Evolutionary conservation across 1,284 basidiomycete species (phyloP), one percentile per base, ranked within the genome.

Genomic region (Tilletiopsis washingtonensis): DNA sequence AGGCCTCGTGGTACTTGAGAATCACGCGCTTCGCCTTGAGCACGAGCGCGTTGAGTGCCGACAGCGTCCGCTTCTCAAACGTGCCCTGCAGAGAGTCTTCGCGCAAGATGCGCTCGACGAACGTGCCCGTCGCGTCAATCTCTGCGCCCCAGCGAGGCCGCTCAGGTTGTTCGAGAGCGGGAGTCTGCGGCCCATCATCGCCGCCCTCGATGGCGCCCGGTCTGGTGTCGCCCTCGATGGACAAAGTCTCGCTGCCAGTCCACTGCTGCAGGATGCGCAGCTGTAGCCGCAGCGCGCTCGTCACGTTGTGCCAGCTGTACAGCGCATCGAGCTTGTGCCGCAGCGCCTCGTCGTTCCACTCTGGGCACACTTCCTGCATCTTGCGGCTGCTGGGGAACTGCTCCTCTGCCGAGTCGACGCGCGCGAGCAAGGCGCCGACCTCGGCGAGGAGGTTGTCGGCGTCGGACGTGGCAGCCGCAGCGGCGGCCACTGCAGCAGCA

Each of bases 81-180:
- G 88, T 91, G 45, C 86, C 81, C 74, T 94, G 86, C 64, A 97
- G 83, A 15, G 85, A 86, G 67, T 96, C 93, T 75, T 98, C 94
- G 73, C 97, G 97, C 54, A 97, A 80, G 37, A 98, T 79, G 34
- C 90, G 83, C 73, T 98, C 94, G 29, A 97, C 85, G 71, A 98
- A 98, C 2, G 67, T 68, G 32, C 49, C 32, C 12, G 12, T 59
- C 5, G 61, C 62, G 14, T 67, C 61, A 9, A 56, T 47, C 15
- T 54, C 53, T 20, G 52, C 40, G 4, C 37, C 40, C 21, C 19
- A 21, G n/a, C 39, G 17, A 24, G 39, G 24, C 12, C 11, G 11
- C n/a, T 12, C 36, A 17, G 21, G 19, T 44, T 47, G 17, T n/a
- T n/a, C 23, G n/a, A n/a, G n/a, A n/a, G n/a, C n/a, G n/a, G n/a